Evolutionary conservation across 306 rosid species (phyloP).

Genomic region (Rubus idaeus): DNA sequence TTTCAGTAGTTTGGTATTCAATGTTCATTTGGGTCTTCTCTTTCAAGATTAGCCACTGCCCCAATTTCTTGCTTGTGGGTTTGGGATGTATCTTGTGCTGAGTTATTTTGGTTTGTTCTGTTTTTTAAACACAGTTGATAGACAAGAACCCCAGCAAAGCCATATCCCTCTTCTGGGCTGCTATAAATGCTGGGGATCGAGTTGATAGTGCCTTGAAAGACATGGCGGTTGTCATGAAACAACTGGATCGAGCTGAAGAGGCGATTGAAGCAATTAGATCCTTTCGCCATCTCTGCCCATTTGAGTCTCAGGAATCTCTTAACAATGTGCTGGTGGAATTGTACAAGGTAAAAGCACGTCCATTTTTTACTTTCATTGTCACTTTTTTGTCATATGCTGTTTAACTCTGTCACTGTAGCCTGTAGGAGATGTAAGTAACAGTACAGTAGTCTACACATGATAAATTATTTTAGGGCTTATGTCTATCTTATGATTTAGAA

Average conservation of each 20-base stretch:
- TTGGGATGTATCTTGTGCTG: not conserved
- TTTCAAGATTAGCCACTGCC: not conserved
- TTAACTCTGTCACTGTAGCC: not conserved
- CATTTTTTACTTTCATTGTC: not conserved
- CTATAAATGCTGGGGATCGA: slow-evolving; percentile 88
- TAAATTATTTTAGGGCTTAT: not conserved
- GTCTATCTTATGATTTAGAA: not conserved
- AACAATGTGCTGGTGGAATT: slow-evolving; percentile 85
- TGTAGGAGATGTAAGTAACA: not conserved
- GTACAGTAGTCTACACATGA: not conserved
- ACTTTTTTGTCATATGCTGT: not conserved
- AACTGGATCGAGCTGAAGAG: slow-evolving; percentile 77
- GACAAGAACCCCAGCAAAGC: slow-evolving; percentile 85
- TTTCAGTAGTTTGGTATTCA: not conserved
- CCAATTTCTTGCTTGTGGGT: not conserved
- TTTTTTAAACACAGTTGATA: slow-evolving; percentile 51
- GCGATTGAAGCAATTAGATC: slow-evolving; percentile 92
- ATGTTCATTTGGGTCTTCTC: not conserved
- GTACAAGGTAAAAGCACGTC: slow-evolving; percentile 59
- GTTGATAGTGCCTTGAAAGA: slow-evolving; percentile 95
- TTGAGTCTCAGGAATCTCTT: slow-evolving; percentile 83
- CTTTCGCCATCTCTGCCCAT: slow-evolving; percentile 81
- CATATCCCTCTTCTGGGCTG: slow-evolving; percentile 82
- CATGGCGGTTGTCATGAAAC: slow-evolving; percentile 95
- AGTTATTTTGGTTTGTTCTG: not conserved